Base-by-base conservation (phyloP, 768 basidiomycete genomes). In the Amanita jacksonii region DNA sequence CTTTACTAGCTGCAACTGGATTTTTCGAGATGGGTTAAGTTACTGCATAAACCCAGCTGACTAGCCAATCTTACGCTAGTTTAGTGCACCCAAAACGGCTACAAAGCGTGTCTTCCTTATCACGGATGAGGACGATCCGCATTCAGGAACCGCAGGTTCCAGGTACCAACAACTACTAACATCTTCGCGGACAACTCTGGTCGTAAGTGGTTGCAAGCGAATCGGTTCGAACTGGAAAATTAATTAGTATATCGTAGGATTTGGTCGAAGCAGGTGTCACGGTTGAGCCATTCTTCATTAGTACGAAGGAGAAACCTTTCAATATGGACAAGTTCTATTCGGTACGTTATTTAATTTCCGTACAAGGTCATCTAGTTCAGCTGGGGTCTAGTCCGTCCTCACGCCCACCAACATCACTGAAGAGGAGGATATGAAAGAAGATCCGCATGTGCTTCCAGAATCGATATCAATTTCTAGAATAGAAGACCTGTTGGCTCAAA, bases 101-200 rank as follows among this genome's bases (percentile, higher is more conserved):
- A 80, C 84, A n/a, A 93, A 94, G 57, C 81, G 92, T 4, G 75
- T 98, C 1, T 97, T 97, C 58, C 66, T 94, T 30, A 85, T 99
- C 33, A 98, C 96, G 0, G 85, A 98, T 56, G 80, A 86, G 51
- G 90, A 92, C 52, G 62, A 85, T 51, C 91, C 91, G 2, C 77
- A 75, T 56, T 62, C 73, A 4, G 72, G 73, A 8, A 57, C 67
- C 55, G 62, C 73, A 4, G 72, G 73, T 6, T 57, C 67, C 4
- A 69, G 66, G n/a, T 76, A 63, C 53, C 68, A 70, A 34, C 80
- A 83, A 41, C 61, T 88, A 8, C 59, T 75, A 5, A 82, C 72
- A 1, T 82, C 84, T 1, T 82, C 85, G 9, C 69, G 74, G 47
- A 87, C 82, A 2, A 87, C 82, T 2, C 64, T 87, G 43, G 66